Evolutionary conservation across 495 filamentous ascomycete genomes (phyloP).

Genomic region (Chaetomium tenue): DNA sequence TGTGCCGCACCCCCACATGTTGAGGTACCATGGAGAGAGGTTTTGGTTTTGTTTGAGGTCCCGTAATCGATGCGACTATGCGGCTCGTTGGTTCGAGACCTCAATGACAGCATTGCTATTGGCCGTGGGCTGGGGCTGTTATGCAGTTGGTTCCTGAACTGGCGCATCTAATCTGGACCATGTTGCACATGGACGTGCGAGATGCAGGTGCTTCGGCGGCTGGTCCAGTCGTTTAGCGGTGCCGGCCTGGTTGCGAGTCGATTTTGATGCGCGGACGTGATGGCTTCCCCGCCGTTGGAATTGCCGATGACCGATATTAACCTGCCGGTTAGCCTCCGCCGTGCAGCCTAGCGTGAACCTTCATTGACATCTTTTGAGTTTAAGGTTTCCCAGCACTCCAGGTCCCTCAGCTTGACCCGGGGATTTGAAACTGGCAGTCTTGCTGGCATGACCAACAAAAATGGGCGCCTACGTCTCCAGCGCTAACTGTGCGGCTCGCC

Average conservation of each 20-base stretch:
- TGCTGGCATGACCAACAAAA: background rate
- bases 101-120: constrained; percentile 33
- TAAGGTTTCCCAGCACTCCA: background rate
- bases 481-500: constrained; percentile 2
- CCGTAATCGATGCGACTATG: background rate
- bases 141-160: constrained; percentile 8
- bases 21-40: no score
- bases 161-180: background rate
- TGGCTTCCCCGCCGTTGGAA: background rate
- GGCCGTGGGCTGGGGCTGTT: constrained; percentile 23
- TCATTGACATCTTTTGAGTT: background rate
- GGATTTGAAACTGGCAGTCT: background rate
- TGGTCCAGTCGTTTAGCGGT: background rate
- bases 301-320: background rate
- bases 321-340: background rate
- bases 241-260: background rate
- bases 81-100: constrained; percentile 23
- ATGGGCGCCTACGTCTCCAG: constrained; percentile 26
- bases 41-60: no score
- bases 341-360: background rate
- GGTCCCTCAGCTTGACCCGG: background rate
- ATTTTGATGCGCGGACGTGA: background rate
- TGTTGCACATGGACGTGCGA: background rate
- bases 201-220: constrained; percentile 7
- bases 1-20: no score